phyloP scores from a whole-genome alignment of 2,329 filamentous ascomycete genomes.

The Cladosporium cucumerinum region DNA sequence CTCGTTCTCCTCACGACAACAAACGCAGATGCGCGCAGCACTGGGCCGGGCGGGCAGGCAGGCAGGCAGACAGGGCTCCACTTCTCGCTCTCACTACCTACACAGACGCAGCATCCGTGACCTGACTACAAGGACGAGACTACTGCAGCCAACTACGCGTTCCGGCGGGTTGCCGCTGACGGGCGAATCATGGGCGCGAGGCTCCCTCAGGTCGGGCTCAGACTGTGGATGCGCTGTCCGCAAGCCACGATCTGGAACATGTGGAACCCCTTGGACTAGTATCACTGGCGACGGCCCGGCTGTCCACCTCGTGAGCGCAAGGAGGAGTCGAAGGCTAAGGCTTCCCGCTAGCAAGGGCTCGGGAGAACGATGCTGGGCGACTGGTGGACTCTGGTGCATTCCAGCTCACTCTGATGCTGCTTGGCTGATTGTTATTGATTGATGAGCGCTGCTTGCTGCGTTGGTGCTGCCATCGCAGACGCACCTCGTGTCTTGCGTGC shows the following conservation, averaged over 20 bases:
- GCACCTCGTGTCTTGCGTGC: neutral
- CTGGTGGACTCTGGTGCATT: neutral
- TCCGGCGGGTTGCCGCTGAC: neutral
- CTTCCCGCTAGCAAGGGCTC: neutral
- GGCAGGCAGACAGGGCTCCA: constrained; percentile 2
- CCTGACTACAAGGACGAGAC: neutral
- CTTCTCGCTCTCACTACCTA: neutral
- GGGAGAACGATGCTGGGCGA: neutral
- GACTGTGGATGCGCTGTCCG: constrained; percentile 10
- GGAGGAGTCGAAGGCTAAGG: neutral
- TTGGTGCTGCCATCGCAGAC: neutral
- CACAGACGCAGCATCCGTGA: neutral
- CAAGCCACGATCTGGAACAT: constrained; percentile 11
- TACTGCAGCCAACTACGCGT: constrained; percentile 6
- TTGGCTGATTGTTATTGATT: neutral
- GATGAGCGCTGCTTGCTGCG: neutral
- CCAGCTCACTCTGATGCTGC: neutral
- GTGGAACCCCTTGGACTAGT: neutral
- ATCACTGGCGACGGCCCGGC: constrained; percentile 7
- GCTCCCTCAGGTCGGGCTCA: constrained; percentile 2
- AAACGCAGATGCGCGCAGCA: constrained; percentile 3
- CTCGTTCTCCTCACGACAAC: constrained; percentile 6
- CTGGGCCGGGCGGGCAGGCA: neutral
- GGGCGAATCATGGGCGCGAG: neutral
- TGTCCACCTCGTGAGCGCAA: constrained; percentile 7